Base-by-base conservation (phyloP, 2,329 filamentous ascomycete species). In the Eutypella sp. region DNA sequence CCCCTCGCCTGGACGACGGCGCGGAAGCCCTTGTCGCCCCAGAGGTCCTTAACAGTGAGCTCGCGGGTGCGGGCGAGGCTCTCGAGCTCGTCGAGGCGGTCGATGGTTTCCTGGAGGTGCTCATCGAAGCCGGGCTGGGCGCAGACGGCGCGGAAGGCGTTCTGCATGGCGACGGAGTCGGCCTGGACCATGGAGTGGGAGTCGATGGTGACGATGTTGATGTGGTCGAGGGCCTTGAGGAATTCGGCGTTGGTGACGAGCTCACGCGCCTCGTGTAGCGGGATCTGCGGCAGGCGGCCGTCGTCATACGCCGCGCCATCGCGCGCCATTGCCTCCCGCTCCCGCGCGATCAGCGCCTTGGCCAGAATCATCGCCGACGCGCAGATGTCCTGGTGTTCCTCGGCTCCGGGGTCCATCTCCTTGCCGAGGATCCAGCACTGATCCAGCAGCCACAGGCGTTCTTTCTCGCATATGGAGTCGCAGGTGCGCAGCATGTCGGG, bases 381-480 rank as follows among this genome's bases (percentile, higher is more conserved):
- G 58, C 67, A 42, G 52, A 76, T 74, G 49, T 79, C 79, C 52
- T 80, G 81, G 60, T 83, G 78, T 53, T 82, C 78, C 75, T 83
- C 82, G 43, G 82, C 81, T 51, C 82, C 80, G 62, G 82, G 79
- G 56, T 84, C 81, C 76, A 88, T 87, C 50, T 85, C 82, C 42
- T 69, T 70, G 10, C 85, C 85, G 3, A 89, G 74, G 48, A 88
- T 85, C 75, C 84, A 86, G 67, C 84, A 88, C 61, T 85, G 82
- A 66, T 86, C 87, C 8, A 88, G 70, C 53, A 89, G 85, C 84
- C 85, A 89, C n/a, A 77, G 82, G 68, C 85, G 86, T 62, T 89
- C 85, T 40, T 74, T 76, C 4, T 81, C 71, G 59, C 79, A 80
- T 58, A 89, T 87, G 46, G 71, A 64, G 15, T 79, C 63, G 57